These are phyloP conservation scores for Fusarium domesticum DNA, from an alignment of 2,329 filamentous ascomycete genomes.

Conservation along the genomic window DNA sequence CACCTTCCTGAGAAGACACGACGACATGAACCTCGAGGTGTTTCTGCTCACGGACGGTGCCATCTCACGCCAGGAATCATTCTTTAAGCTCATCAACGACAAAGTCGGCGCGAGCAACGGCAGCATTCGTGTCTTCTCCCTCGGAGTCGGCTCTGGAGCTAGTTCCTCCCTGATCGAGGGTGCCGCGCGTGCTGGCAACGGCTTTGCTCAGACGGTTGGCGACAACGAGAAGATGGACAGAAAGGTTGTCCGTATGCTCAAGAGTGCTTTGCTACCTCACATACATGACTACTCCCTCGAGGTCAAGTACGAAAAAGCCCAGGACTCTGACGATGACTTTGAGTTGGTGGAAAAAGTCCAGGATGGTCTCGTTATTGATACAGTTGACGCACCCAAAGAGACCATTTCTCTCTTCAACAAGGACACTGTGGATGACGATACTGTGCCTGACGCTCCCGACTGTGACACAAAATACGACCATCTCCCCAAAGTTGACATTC, in stretches of 20 bases:
- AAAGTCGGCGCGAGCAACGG: constrained; percentile 40
- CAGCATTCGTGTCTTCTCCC: constrained; percentile 50
- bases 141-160: constrained; percentile 51
- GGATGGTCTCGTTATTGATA: constrained; percentile 45
- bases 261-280: constrained; percentile 65
- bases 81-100: constrained; percentile 46
- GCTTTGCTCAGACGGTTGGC: constrained; percentile 60
- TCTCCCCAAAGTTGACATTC: constrained; percentile 50
- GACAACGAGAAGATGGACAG: constrained; percentile 63
- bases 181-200: constrained; percentile 51
- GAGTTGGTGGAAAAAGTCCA: constrained; percentile 59
- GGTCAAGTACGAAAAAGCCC: constrained; percentile 50
- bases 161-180: constrained; percentile 55
- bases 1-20: constrained; percentile 41
- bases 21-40: constrained; percentile 50
- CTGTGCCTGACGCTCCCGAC: constrained; percentile 22
- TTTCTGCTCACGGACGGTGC: constrained; percentile 57
- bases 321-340: constrained; percentile 43
- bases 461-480: constrained; percentile 42
- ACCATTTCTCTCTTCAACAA: constrained; percentile 60
- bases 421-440: constrained; percentile 40
- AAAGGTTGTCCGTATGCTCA: constrained; percentile 72
- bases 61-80: constrained; percentile 44
- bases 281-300: constrained; percentile 62
- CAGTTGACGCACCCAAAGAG: constrained; percentile 30